Evolutionary conservation across 2,329 filamentous ascomycete species (phyloP).

Genomic region (Fusarium sp.): DNA sequence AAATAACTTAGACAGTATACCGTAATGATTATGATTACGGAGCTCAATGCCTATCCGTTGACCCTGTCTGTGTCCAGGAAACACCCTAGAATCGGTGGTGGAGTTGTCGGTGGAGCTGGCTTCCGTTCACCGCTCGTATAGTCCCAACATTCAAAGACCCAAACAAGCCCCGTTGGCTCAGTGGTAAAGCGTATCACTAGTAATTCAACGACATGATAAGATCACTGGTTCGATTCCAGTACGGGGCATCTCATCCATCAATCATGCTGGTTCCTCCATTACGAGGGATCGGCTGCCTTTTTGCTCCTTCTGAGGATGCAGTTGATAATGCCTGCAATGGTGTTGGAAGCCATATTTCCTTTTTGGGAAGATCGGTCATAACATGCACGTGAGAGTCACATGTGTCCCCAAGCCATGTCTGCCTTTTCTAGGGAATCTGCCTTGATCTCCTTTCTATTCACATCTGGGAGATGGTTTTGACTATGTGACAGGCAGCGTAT

Average conservation of each 20-base stretch:
- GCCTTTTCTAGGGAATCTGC: neutral
- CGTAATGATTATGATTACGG: neutral
- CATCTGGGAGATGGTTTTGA: neutral
- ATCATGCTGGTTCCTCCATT: neutral
- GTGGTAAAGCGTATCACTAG: conserved; percentile 30
- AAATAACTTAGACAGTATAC: neutral
- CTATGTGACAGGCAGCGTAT: neutral
- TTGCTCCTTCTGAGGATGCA: neutral
- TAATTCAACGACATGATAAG: conserved; percentile 15
- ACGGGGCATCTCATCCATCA: neutral
- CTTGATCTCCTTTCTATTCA: neutral
- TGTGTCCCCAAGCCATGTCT: neutral
- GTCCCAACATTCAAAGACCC: neutral
- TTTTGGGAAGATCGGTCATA: neutral
- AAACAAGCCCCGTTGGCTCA: conserved; percentile 22
- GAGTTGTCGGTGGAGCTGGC: neutral
- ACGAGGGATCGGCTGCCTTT: neutral
- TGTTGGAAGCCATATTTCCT: neutral
- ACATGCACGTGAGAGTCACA: neutral
- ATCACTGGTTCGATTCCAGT: conserved; percentile 26
- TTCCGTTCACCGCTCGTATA: neutral
- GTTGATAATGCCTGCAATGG: neutral
- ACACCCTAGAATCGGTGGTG: neutral
- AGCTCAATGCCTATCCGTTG: neutral
- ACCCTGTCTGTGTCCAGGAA: neutral